Conservation (phyloP, 306 rosid species). For the Lathyrus aphaca region DNA sequence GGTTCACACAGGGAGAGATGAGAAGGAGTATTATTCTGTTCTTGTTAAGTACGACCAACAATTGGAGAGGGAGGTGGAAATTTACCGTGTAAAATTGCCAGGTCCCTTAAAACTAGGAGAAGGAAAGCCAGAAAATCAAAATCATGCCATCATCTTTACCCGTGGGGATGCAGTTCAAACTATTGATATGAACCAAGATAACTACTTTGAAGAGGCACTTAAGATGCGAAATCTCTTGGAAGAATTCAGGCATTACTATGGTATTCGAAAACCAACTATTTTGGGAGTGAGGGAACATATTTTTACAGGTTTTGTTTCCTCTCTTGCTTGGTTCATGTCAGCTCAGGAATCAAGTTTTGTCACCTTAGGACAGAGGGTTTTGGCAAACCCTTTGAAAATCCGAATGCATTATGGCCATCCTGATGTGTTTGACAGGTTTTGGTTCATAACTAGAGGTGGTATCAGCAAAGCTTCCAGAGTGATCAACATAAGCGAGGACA, state of each 20-base stretch:
- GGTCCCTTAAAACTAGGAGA: slow-evolving; percentile 90
- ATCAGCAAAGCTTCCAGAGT: slow-evolving; percentile 91
- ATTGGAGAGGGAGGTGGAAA: slow-evolving; percentile 77
- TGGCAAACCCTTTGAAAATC: slow-evolving; percentile 83
- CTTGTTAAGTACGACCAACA: slow-evolving; percentile 80
- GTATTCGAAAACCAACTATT: slow-evolving; percentile 76
- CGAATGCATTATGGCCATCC: slow-evolving; percentile 98
- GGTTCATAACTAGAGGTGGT: slow-evolving; percentile 89
- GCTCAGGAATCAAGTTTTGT: slow-evolving; percentile 94
- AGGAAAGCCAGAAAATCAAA: slow-evolving; percentile 96
- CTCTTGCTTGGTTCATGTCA: slow-evolving; percentile 97
- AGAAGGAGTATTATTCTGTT: slow-evolving; percentile 72
- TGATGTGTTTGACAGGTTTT: slow-evolving; percentile 90
- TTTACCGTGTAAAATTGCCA: slow-evolving; percentile 82
- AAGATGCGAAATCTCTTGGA: slow-evolving; percentile 82
- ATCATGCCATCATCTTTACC: slow-evolving; percentile 87
- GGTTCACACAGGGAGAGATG: slow-evolving; percentile 67
- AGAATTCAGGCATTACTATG: slow-evolving; percentile 63
- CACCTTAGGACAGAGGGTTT: slow-evolving; percentile 86
- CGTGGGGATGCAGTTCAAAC: slow-evolving; percentile 96
- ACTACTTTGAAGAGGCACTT: slow-evolving; percentile 92
- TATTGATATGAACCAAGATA: slow-evolving; percentile 95
- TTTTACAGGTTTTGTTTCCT: slow-evolving; percentile 91
- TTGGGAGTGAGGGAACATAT: slow-evolving; percentile 91
- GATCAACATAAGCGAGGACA: slow-evolving; percentile 91